These are phyloP conservation scores for Jamesozyma spencerorum DNA, from an alignment of 805 yeast species.

Conservation along the genomic window DNA sequence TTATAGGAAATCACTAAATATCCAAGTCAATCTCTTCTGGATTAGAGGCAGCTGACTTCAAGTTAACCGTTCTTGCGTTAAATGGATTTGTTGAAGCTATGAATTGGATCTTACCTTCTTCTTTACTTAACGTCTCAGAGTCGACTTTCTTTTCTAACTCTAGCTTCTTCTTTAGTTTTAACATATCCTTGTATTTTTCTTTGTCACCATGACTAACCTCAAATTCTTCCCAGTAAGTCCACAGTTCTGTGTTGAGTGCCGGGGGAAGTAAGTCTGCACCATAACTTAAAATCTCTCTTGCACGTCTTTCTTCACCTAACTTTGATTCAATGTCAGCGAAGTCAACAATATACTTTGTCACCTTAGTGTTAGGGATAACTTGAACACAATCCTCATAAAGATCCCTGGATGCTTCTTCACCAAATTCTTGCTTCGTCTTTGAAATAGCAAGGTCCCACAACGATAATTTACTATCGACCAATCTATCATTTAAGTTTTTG, in stretches of 20 bases:
- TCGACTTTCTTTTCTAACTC: conserved; percentile 25
- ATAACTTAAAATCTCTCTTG: conserved; percentile 51
- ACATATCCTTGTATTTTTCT: conserved; percentile 63
- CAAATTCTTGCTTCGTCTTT: conserved; percentile 34
- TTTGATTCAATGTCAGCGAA: conserved; percentile 51
- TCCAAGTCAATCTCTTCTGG: conserved; percentile 9
- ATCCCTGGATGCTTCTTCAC: conserved; percentile 36
- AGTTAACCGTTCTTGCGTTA: conserved; percentile 6
- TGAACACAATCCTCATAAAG: conserved; percentile 46
- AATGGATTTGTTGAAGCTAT: conserved; percentile 41
- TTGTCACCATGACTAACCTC: conserved; percentile 68
- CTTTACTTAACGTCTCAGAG: conserved; percentile 20
- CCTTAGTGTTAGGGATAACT: conserved; percentile 35
- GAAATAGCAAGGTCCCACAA: conserved; percentile 38
- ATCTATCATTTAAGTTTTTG: conserved; percentile 15
- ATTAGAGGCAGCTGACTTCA: neutral
- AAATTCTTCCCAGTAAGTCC: conserved; percentile 68
- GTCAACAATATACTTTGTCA: conserved; percentile 37
- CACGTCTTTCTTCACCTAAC: conserved; percentile 47
- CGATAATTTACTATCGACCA: conserved; percentile 25
- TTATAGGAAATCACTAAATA: too few relatives aligned
- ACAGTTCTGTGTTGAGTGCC: conserved; percentile 30
- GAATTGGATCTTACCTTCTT: conserved; percentile 32
- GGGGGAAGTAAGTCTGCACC: conserved; percentile 39
- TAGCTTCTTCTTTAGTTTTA: conserved; percentile 44